These are phyloP conservation scores for Cyclotella sp. DNA, from an alignment of 108 stramenopile species.

Conservation along the genomic window DNA sequence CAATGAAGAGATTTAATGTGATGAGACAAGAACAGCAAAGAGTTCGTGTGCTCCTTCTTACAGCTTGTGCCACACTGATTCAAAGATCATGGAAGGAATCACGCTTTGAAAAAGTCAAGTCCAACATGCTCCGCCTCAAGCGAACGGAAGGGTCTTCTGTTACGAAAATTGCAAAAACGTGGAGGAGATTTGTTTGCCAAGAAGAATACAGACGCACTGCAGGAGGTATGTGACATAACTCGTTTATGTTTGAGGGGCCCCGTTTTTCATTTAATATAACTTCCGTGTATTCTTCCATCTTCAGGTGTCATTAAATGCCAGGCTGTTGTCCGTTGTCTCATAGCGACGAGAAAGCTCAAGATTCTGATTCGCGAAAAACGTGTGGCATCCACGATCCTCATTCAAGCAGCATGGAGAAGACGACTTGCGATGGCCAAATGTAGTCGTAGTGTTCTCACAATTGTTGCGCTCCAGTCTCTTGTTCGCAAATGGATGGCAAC, in stretches of 20 bases:
- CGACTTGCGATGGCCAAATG: no score
- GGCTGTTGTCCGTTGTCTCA: not conserved
- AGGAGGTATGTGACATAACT: not conserved
- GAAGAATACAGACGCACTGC: not conserved
- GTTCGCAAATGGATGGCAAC: no score
- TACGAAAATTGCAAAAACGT: not conserved
- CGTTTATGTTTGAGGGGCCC: not conserved
- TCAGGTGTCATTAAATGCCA: not conserved
- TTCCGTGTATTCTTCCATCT: not conserved
- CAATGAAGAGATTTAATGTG: not conserved
- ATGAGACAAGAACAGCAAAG: not conserved
- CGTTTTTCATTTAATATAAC: not conserved
- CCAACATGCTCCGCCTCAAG: not conserved
- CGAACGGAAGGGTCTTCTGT: not conserved
- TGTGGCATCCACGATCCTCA: not conserved
- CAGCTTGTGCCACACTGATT: not conserved
- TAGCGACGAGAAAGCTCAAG: not conserved
- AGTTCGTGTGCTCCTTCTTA: not conserved
- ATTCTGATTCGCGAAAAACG: not conserved
- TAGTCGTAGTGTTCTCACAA: no score
- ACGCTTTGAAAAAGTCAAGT: not conserved
- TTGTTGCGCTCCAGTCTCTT: no score
- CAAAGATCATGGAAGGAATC: slow-evolving; percentile 1
- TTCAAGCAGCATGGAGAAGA: slow-evolving; percentile 4
- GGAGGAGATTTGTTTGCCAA: slow-evolving; percentile 1